Percentiles rank a stretch among this genome's conserved stretches.
Conservation (phyloP, 1,139 yeast species). For the Candida sojae region DNA sequence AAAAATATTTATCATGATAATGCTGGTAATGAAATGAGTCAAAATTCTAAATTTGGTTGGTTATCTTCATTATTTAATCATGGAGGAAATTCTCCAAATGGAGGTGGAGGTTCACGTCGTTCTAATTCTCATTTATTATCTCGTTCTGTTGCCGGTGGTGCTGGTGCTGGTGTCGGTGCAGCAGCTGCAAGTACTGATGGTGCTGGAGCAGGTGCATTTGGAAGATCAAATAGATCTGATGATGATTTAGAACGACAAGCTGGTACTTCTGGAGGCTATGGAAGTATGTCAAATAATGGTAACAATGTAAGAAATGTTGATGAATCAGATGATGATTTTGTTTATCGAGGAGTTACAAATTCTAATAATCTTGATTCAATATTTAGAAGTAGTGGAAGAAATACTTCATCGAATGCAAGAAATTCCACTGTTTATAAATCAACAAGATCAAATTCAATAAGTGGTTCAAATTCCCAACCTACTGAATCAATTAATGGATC, state of each 20-base stretch:
- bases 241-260: slow-evolving; percentile 14
- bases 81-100: slow-evolving; percentile 1
- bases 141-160: slow-evolving; percentile 13
- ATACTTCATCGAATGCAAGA: slow-evolving; percentile 18
- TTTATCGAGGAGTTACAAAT: slow-evolving; percentile 50
- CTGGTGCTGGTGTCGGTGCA: slow-evolving; percentile 15
- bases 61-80: slow-evolving; percentile 9
- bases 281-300: slow-evolving; percentile 9
- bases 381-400: slow-evolving; percentile 21
- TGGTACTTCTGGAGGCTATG: slow-evolving; percentile 10
- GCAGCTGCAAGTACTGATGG: slow-evolving; percentile 12
- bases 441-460: slow-evolving; percentile 15
- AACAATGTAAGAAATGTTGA: slow-evolving; percentile 11
- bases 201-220: slow-evolving; percentile 12
- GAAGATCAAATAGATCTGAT: slow-evolving; percentile 8
- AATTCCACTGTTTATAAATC: slow-evolving; percentile 17
- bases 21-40: slow-evolving; percentile 9
- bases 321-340: slow-evolving; percentile 35
- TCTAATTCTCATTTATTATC: slow-evolving; percentile 3
- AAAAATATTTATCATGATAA: slow-evolving; percentile 15
- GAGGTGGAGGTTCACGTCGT: neutral
- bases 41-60: slow-evolving; percentile 13
- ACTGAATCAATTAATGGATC: neutral
- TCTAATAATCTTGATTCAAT: slow-evolving; percentile 45
- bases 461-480: slow-evolving; percentile 8